phyloP scores from a whole-genome alignment of 345 rosid genomes.

The Physaria fendleri region DNA sequence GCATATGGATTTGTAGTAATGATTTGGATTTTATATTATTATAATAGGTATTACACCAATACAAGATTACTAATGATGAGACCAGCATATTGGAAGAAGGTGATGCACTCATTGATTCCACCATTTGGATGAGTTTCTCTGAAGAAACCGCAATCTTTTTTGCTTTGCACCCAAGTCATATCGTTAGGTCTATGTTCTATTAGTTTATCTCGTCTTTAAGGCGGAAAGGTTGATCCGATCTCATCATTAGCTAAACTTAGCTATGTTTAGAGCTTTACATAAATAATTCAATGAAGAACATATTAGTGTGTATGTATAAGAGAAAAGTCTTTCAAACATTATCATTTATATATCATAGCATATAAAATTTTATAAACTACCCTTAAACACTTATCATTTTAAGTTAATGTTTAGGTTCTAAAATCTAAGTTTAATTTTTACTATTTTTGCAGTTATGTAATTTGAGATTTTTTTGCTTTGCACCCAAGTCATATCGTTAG shows the following conservation, averaged over 20 bases:
- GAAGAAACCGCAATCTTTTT: constrained; percentile 32
- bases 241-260: constrained; percentile 4
- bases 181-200: neutral
- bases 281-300: neutral
- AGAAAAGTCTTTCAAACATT: too few species aligned
- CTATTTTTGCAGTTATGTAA: too few species aligned
- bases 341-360: too few species aligned
- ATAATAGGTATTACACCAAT: constrained; percentile 16
- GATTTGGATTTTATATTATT: neutral
- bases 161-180: constrained; percentile 27
- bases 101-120: constrained; percentile 31
- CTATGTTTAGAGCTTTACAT: neutral
- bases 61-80: constrained; percentile 22
- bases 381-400: too few species aligned
- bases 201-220: neutral
- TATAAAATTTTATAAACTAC: too few species aligned
- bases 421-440: too few species aligned
- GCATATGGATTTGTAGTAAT: constrained; percentile 4
- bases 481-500: constrained; percentile 15
- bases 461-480: constrained; percentile 20
- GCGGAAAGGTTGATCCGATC: neutral
- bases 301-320: neutral
- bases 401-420: too few species aligned
- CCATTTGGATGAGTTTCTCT: constrained; percentile 30
- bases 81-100: constrained; percentile 16